Conservation (phyloP, 75 land plant genomes). For the Cupressus sempervirens region DNA sequence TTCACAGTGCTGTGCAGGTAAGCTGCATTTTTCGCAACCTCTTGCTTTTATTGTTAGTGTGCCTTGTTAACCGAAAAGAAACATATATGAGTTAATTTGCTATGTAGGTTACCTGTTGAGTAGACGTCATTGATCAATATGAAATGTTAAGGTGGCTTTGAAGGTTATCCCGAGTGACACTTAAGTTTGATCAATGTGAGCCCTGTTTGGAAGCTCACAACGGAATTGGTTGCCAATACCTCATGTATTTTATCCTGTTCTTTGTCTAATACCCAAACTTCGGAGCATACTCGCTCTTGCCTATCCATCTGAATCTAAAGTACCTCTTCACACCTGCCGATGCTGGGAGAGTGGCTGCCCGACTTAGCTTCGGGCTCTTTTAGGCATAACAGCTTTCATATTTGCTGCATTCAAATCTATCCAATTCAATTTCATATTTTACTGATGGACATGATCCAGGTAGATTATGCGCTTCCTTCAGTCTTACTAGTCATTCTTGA, state of each 20-base stretch:
- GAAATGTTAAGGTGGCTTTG: not conserved
- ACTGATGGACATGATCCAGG: not conserved
- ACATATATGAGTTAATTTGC: not conserved
- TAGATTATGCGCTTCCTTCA: not conserved
- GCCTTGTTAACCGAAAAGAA: not conserved
- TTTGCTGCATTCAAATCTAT: not conserved
- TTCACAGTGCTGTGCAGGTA: constrained; percentile 93
- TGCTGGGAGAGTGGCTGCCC: not conserved
- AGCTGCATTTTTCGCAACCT: not conserved
- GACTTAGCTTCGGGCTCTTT: not conserved
- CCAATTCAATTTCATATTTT: not conserved
- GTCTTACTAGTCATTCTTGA: not conserved
- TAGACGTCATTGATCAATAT: no score
- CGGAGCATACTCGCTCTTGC: not conserved
- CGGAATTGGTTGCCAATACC: not conserved
- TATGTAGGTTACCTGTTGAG: not conserved
- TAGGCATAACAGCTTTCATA: not conserved
- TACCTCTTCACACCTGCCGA: not conserved
- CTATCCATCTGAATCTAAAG: not conserved
- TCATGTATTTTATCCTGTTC: not conserved
- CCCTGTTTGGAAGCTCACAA: not conserved
- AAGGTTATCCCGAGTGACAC: not conserved
- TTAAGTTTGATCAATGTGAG: not conserved
- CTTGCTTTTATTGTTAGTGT: not conserved
- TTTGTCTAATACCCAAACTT: not conserved